phyloP scores from a whole-genome alignment of 371 early-diverging fungal genomes.

The Mortierella polycephala region DNA sequence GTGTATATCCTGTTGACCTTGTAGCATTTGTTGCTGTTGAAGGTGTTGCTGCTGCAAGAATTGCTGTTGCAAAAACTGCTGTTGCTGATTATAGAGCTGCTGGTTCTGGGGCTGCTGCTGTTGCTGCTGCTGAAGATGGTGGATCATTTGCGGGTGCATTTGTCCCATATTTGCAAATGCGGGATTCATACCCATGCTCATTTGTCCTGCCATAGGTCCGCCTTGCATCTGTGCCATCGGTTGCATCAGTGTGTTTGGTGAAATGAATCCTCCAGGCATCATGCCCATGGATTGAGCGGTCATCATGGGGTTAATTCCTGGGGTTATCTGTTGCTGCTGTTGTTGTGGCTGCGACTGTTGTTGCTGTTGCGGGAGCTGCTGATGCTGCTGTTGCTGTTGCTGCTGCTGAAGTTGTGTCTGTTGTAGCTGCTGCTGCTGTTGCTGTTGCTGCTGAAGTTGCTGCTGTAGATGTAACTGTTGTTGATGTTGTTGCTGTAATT shows the following conservation, averaged over 20 bases:
- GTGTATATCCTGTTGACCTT: slow-evolving; percentile 40
- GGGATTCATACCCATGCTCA: slow-evolving; percentile 33
- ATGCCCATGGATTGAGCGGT: slow-evolving; percentile 28
- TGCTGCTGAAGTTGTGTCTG: slow-evolving; percentile 22
- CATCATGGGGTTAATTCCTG: slow-evolving; percentile 45
- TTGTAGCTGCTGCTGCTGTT: slow-evolving; percentile 9
- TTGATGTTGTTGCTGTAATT: slow-evolving; percentile 13
- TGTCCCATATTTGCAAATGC: slow-evolving; percentile 39
- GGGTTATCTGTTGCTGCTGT: slow-evolving; percentile 18
- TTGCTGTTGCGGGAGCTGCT: slow-evolving; percentile 15
- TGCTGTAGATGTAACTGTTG: slow-evolving; percentile 12
- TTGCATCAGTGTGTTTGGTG: slow-evolving; percentile 45
- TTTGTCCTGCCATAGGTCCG: slow-evolving; percentile 32
- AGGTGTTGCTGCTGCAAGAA: slow-evolving; percentile 27
- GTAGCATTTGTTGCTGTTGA: slow-evolving; percentile 36
- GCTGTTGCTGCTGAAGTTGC: slow-evolving; percentile 16
- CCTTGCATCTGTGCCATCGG: slow-evolving; percentile 23
- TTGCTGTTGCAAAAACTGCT: slow-evolving; percentile 38
- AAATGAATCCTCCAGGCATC: slow-evolving; percentile 47
- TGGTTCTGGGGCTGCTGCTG: slow-evolving; percentile 20
- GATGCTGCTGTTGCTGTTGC: slow-evolving; percentile 16
- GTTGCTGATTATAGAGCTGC: slow-evolving; percentile 27
- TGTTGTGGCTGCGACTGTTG: slow-evolving; percentile 20
- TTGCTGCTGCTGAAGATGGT: slow-evolving; percentile 39
- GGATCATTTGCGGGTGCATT: slow-evolving; percentile 48